phyloP scores from a whole-genome alignment of 352 stramenopile species.

The Vaucheria bursata region DNA sequence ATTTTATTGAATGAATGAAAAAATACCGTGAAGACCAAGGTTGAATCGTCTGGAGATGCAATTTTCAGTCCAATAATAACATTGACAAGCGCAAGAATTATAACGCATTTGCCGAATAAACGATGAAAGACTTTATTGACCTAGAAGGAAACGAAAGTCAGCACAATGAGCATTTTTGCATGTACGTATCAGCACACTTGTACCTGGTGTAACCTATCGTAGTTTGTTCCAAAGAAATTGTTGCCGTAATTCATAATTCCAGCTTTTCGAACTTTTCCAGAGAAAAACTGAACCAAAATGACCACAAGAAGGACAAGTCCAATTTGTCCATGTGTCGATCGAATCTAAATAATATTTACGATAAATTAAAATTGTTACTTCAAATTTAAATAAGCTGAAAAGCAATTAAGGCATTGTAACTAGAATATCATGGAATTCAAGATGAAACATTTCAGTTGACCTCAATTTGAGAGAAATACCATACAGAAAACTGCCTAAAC shows the following conservation, averaged over 20 bases:
- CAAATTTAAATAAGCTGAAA: too few species aligned
- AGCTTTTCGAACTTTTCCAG: background rate
- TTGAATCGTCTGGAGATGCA: background rate
- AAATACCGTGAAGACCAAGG: too few species aligned
- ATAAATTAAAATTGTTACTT: too few species aligned
- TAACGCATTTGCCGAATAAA: background rate
- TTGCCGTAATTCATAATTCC: constrained; percentile 3
- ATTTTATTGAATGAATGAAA: too few species aligned
- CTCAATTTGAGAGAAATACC: too few species aligned
- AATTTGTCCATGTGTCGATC: constrained; percentile 1
- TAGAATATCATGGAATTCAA: too few species aligned
- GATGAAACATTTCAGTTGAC: too few species aligned
- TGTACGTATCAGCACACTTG: too few species aligned
- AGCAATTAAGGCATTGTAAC: too few species aligned
- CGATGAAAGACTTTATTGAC: constrained; percentile 1
- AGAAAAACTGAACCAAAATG: background rate
- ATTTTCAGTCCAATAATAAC: background rate
- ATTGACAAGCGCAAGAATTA: background rate
- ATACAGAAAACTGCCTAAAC: too few species aligned
- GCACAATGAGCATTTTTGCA: too few species aligned
- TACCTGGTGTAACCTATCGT: constrained; percentile 6
- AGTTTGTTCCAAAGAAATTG: constrained; percentile 10
- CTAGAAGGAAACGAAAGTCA: background rate
- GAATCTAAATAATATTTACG: too few species aligned
- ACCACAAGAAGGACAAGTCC: background rate